Evolutionary conservation across 208 protist species (phyloP), one percentile per base, ranked within the genome.

Genomic region (Spongospora subterranea): DNA sequence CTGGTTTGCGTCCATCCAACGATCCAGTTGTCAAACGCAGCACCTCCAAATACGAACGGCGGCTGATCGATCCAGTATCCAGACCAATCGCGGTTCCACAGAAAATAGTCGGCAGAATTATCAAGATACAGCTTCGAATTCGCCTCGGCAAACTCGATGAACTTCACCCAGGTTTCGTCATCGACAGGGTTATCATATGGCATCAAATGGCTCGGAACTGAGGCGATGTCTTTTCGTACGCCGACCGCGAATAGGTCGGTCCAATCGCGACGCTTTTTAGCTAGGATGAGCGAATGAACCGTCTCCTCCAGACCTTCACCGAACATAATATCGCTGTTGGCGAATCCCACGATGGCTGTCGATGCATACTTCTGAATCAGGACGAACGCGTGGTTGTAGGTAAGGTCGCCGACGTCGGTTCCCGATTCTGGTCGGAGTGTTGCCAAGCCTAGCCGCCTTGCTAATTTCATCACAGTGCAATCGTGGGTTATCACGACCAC

Each of bases 331-430:
- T 35, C 40, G 71, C 40, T n/a, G 17, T 20, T 6, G n/a, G 71
- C 71, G 71, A 82, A 82, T n/a, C 71, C 71, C 6, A 82, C 71
- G 71, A 82, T 82, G 6, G 6, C n/a, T 6, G 71, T 82, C n/a
- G 6, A 40, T 13, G 71, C 6, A n/a, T 82, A 82, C n/a, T 82
- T 82, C 35, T 35, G 35, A 20, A 82, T 82, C 17, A 82, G 35
- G 71, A 82, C 40, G 71, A 82, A 82, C 17, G 71, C 71, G 71
- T 82, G 71, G 71, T 82, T 82, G 71, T 82, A 82, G n/a, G 71
- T 82, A 6, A 82, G 71, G 71, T 82, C 71, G 71, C 71, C 71
- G n/a, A 82, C 40, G 35, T 82, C 71, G 71, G 71, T 82, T 6
- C 71, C 71, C 17, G 17, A 40, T 35, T 82, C 71, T 35, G 71